Conservation (phyloP, 108 stramenopile genomes). For the Nannochloropsis granulata region DNA sequence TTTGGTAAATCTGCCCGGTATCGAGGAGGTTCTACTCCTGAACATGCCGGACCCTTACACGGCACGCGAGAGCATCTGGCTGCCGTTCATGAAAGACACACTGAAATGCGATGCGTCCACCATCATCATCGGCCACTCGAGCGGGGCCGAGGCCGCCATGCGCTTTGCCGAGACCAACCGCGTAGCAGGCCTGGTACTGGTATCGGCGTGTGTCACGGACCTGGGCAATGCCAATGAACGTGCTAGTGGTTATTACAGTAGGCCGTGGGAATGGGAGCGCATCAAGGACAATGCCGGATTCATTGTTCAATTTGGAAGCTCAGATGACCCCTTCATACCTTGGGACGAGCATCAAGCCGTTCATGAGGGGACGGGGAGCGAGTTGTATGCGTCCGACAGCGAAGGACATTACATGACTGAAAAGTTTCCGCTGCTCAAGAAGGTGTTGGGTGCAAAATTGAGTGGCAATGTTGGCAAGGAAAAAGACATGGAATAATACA, state of each 20-base stretch:
- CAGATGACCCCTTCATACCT: slow-evolving; percentile 1
- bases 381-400: neutral
- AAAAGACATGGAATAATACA: too few relatives aligned
- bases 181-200: neutral
- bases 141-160: neutral
- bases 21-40: neutral
- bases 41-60: neutral
- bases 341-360: neutral
- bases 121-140: neutral
- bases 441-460: neutral
- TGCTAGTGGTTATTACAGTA: neutral
- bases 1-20: neutral
- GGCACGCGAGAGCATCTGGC: neutral
- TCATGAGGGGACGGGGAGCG: neutral
- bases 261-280: neutral
- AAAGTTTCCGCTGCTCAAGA: neutral
- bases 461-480: too few relatives aligned
- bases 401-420: neutral
- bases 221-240: neutral
- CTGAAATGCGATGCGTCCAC: neutral
- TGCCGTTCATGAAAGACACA: neutral
- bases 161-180: neutral
- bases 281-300: neutral
- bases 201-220: neutral
- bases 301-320: neutral